phyloP scores from a whole-genome alignment of 768 basidiomycete genomes.

The Lanmaoa pseudosensibilis region DNA sequence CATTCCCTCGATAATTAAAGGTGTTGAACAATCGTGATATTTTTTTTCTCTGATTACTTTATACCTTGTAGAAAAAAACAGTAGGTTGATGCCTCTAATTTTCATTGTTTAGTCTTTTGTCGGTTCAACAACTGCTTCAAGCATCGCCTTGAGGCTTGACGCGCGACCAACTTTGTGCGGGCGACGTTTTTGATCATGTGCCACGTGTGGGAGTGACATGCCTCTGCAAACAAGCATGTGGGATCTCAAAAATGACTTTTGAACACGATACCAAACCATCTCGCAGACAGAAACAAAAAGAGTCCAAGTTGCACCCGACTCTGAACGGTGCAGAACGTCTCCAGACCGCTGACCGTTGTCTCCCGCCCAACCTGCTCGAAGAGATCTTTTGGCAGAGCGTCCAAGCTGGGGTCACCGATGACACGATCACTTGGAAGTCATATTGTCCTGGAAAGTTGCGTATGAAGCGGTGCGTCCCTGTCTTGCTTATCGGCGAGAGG shows the following conservation, averaged over 20 bases:
- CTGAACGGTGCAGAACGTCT: conserved; percentile 53
- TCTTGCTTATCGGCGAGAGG: background rate
- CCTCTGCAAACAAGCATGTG: background rate
- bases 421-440: conserved; percentile 64
- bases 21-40: conserved; percentile 10
- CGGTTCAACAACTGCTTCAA: too few species aligned
- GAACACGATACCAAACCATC: conserved; percentile 13
- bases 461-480: conserved; percentile 53
- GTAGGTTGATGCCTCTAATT: conserved; percentile 4
- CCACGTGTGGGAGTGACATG: conserved; percentile 4
- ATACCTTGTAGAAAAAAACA: conserved; percentile 7
- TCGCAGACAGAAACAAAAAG: conserved; percentile 34
- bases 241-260: background rate
- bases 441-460: conserved; percentile 69
- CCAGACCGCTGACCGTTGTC: conserved; percentile 83
- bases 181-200: background rate
- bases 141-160: background rate
- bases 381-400: conserved; percentile 94
- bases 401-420: conserved; percentile 76
- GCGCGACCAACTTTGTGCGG: background rate
- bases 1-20: too few species aligned
- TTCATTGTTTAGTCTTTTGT: conserved; percentile 18
- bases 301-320: conserved; percentile 30
- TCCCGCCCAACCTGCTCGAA: conserved; percentile 92
- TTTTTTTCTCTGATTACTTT: background rate